Evolutionary conservation across 176 grass and related monocot genomes (phyloP), one percentile per base, ranked within the genome.

Genomic region (Rhynchospora tenuis): DNA sequence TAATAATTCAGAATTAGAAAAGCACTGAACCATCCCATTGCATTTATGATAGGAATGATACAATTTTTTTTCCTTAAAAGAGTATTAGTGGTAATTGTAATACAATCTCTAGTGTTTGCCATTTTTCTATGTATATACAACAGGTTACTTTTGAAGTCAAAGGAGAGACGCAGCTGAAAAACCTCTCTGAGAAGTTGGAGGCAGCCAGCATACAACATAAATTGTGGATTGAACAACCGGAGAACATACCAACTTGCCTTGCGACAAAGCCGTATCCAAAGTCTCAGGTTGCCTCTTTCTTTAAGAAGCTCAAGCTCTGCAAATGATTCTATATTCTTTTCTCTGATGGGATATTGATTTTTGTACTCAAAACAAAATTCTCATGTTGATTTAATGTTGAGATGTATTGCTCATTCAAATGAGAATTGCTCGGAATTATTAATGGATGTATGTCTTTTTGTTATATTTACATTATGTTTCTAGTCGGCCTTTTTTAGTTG

Each of bases 241-340:
- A 99, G 71, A 95, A 93, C 79, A 86, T 96, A 28, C 96, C 85
- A 9, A 93, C 93, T 44, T 93, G 93, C 85, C 88, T 99, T 20
- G 89, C 93, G 0, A 99, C 93, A 11, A 87, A 86, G 20, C 96
- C 93, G 4, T 93, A 83, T 72, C 96, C 88, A 19, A 99, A 95
- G 74, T 89, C 88, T 5, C 91, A 85, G 68, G 89, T 93, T 38
- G 87, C 89, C 48, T 81, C 89, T 16, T 93, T 93, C 84, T 95
- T 99, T 61, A 95, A 90, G 91, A 99, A 99, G 86, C 91, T 95
- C 33, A 93, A 99, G 81, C 89, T 99, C 15, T 95, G 96, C 86
- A 99, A 92, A 86, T 99, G 69, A 90, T 14, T 17, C 3, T 47
- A 56, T 47, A 14, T 45, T 86, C 27, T 75, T n/a, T 69, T 78